Base-by-base conservation (phyloP, 2,329 filamentous ascomycete genomes). In the Ophiostoma ulmi region DNA sequence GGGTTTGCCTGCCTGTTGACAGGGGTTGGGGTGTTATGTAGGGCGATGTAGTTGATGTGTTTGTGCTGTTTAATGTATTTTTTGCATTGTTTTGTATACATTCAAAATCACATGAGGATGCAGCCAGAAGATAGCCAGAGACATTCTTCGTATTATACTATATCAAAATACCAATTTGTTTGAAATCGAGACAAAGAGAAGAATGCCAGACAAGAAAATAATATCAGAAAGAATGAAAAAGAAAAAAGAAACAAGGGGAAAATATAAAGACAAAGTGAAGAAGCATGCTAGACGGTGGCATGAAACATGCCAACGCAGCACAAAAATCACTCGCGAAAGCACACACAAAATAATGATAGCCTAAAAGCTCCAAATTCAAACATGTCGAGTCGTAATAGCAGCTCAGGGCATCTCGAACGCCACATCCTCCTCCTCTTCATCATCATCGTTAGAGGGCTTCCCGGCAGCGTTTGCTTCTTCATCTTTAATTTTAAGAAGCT, bases 401-500 rank as follows among this genome's bases (percentile, higher is more conserved):
- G 8, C 52, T 58, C 31, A 63, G 5, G 35, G 22, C 55, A 48
- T 65, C 14, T n/a, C n/a, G 41, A 41, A 38, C 5, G 52, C 35
- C 31, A 41, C 63, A 38, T 61, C 31, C 5, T 63, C 35, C 36
- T 70, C 61, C 2, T 64, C 73, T 13, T 78, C 75, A n/a, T 79
- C 76, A 11, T 80, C 79, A 1, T 61, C n/a, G 63, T 31, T 61
- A 17, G 44, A n/a, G 14, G 39, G 11, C 22, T 39, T 31, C 35
- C 10, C n/a, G 0, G n/a, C 20, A 22, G 38, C 38, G n/a, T 78
- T 77, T 2, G 81, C 79, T 7, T 80, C 80, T 4, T 78, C 77
- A 22, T 79, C 82, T 68, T 86, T 84, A 17, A 87, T 75, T 63
- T 83, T 82, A 13, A 91, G 81, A 71, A 89, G 76, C 67, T 86